phyloP scores from a whole-genome alignment of 106 monocot species.

The Chionographis japonica region DNA sequence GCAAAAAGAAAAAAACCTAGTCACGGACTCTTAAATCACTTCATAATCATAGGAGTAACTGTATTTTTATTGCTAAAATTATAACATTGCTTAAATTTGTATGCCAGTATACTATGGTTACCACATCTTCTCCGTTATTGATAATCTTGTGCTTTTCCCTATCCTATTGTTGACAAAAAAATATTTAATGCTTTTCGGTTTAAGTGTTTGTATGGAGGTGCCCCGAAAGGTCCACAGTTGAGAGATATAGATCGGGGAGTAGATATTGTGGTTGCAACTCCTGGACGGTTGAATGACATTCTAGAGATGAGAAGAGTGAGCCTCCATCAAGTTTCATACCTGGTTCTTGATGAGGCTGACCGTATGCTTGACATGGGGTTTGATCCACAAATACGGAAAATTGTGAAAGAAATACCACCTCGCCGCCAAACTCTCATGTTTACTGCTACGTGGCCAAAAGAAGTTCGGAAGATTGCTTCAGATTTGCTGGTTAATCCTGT shows the following conservation, averaged over 20 bases:
- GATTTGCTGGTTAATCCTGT: slow-evolving; percentile 60
- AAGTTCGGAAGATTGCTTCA: slow-evolving; percentile 74
- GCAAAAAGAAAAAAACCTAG: too few relatives aligned
- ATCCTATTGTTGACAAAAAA: too few relatives aligned
- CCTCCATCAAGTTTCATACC: slow-evolving; percentile 66
- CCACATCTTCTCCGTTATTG: background rate
- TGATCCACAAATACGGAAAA: slow-evolving; percentile 88
- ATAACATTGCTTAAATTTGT: too few relatives aligned
- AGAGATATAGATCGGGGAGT: slow-evolving; percentile 64
- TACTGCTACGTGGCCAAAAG: slow-evolving; percentile 89
- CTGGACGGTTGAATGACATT: slow-evolving; percentile 84
- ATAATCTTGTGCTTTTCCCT: background rate
- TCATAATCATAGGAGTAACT: too few relatives aligned
- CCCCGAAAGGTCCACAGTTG: slow-evolving; percentile 78
- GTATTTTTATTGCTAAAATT: too few relatives aligned
- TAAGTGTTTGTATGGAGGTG: slow-evolving; percentile 84
- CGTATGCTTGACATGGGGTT: slow-evolving; percentile 95
- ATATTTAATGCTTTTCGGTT: background rate
- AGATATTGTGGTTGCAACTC: slow-evolving; percentile 78
- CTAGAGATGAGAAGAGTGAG: slow-evolving; percentile 74
- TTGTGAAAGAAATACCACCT: slow-evolving; percentile 62
- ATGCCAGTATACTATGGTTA: too few relatives aligned
- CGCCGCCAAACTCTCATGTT: slow-evolving; percentile 85
- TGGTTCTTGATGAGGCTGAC: slow-evolving; percentile 87
- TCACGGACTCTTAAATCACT: too few relatives aligned